Evolutionary conservation across 257 asterid genomes (phyloP), one percentile per base, ranked within the genome.

Genomic region (Sherardia arvensis): DNA sequence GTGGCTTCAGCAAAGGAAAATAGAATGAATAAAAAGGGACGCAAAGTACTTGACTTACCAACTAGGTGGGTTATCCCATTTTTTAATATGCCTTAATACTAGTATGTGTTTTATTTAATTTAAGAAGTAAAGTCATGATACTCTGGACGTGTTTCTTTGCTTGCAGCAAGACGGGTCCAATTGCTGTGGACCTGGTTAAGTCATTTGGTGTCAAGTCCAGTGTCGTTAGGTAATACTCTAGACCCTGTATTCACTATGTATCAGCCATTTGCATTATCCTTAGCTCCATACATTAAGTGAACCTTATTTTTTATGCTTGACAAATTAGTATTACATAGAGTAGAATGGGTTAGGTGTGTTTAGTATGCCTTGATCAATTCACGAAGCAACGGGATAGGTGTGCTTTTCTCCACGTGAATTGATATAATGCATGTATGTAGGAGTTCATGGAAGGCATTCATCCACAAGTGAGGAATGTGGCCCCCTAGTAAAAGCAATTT

Each of bases 1-100:
- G 99, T 89, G 68, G 80, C 97, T 69, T 87, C 96, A n/a, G 84
- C 86, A 26, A 90, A 87, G 59, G 99, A 92, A 83, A 92, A 85
- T 84, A 80, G 95, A 80, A 73, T 84, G 70, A 80, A 75, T 77
- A 89, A 87, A 82, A 89, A 90, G 74, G 94, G 87, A 4, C 94
- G 96, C 66, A 80, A 88, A 76, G 95, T 83, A 27, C 29, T 74
- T 54, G 99, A 92, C 60, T 49, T 75, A 73, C 82, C 86, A 25
- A 78, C 90, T 73, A 92, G 95, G 96, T 60, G 36, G 47, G 45
- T 59, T 27, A 66, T 43, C 65, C 66, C 12, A 29, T 43, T 68
- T 63, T 67, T 54, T 14, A 47, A 48, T 38, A 54, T 22, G 14
- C 38, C 5, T 61, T 40, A 59, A 25, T 6, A 26, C 34, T 25